Base-by-base conservation (phyloP, 306 rosid species). In the Corylus avellana region DNA sequence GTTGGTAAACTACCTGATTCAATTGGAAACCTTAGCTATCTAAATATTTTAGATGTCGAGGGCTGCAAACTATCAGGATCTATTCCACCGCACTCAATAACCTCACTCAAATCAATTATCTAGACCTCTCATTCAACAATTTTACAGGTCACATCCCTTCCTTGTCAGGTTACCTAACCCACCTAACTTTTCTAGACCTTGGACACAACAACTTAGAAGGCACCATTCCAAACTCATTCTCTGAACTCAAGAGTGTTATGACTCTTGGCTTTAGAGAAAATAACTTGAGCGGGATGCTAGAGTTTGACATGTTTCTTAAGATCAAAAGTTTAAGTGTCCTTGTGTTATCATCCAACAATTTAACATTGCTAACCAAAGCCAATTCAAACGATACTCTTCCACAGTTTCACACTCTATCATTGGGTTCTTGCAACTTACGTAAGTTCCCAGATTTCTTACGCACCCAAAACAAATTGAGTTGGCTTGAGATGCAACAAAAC, bases 1-100 rank as follows among this genome's bases (percentile, higher is more conserved):
- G 22, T 22, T 49, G 89, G 87, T 11, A 6, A 75, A 1, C 18
- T 86, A 39, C 88, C 89, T 22, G 1, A 8, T 79, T 85, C 88
- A 56, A 48, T 81, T 2, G 85, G 51, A 8, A 37, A 78, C 7
- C 83, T 85, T 18, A 73, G 44, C 14, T 81, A 71, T 61, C 58
- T 84, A 22, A 12, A 27, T 9, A 0, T 0, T 0, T 35, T 84
- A 0, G 16, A 13, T 3, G 27, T 84, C 0, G 7, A 9, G 0
- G 3, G 1, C 0, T 58, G 78, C 62, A 66, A 55, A 0, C 86
- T 53, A 61, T 13, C 55, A 8, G 9, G 67, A 4, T 17, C 44
- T 14, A 4, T 85, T 83, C 90, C 92, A 56, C 35, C 74, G 17
- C 94, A 13, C 46, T 85, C 4, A 44, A n/a, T 29, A 85, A 78